Conservation (phyloP, 768 basidiomycete species). For the Macrocybe gigantea region DNA sequence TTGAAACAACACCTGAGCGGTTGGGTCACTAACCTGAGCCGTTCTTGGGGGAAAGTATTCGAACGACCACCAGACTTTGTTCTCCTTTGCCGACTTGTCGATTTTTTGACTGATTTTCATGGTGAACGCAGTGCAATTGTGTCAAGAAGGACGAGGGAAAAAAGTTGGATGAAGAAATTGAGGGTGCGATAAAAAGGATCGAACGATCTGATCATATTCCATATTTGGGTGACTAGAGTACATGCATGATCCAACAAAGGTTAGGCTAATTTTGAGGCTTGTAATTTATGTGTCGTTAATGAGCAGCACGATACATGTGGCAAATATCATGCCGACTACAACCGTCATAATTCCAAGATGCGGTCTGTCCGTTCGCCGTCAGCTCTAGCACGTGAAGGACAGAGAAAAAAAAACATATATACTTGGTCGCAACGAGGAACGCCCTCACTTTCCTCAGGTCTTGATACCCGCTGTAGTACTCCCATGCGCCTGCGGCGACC, state of each 20-base stretch:
- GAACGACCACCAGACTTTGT: slow-evolving; percentile 96
- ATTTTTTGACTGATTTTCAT: slow-evolving; percentile 98
- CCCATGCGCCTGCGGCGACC: slow-evolving; percentile 56
- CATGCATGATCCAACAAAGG: too few species aligned
- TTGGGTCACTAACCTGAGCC: slow-evolving; percentile 60
- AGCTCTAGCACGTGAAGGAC: neutral
- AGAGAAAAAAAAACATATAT: slow-evolving; percentile 11
- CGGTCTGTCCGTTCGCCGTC: slow-evolving; percentile 25
- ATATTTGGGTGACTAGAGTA: too few species aligned
- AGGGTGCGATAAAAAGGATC: slow-evolving; percentile 12
- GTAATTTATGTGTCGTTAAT: slow-evolving; percentile 21
- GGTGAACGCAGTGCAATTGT: slow-evolving; percentile 19
- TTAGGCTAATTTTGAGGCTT: neutral
- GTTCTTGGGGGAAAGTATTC: slow-evolving; percentile 98
- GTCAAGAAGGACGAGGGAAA: slow-evolving; percentile 10
- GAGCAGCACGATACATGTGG: slow-evolving; percentile 46
- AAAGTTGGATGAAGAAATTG: slow-evolving; percentile 6
- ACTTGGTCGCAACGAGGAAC: slow-evolving; percentile 57
- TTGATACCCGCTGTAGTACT: slow-evolving; percentile 53
- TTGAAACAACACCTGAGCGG: neutral
- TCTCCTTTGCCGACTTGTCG: slow-evolving; percentile 75
- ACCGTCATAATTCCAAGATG: slow-evolving; percentile 48
- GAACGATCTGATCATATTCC: slow-evolving; percentile 7
- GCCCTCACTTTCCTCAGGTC: slow-evolving; percentile 55
- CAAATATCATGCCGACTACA: slow-evolving; percentile 42